Conservation (phyloP, 1,284 basidiomycete species). For the Gomphus sp. region DNA sequence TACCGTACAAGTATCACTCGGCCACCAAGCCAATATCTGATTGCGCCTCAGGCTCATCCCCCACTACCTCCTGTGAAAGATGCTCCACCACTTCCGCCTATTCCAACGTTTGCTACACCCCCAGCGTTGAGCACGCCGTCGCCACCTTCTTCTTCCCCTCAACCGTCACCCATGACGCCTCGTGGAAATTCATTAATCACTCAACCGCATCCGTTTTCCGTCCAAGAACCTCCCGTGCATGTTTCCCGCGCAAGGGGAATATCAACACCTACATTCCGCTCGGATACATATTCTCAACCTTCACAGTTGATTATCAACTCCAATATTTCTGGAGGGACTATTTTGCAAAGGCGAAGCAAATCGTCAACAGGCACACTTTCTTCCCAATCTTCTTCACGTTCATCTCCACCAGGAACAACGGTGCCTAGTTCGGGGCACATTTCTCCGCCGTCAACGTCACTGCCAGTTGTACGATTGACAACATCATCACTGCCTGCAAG, state of each 20-base stretch:
- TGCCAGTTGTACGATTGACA: constrained; percentile 27
- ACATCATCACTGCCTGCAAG: constrained; percentile 34
- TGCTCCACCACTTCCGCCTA: constrained; percentile 58
- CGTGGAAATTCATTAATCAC: background rate
- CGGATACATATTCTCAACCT: constrained; percentile 26
- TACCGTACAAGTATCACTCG: background rate
- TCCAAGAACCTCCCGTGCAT: constrained; percentile 10
- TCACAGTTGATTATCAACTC: constrained; percentile 42
- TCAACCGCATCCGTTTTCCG: constrained; percentile 2
- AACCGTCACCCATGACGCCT: constrained; percentile 29
- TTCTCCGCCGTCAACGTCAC: constrained; percentile 31
- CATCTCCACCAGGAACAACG: constrained; percentile 38
- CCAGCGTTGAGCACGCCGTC: constrained; percentile 17
- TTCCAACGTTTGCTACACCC: constrained; percentile 26
- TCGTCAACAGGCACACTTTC: constrained; percentile 29
- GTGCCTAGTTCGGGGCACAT: background rate
- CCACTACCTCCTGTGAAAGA: constrained; percentile 20
- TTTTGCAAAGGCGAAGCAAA: constrained; percentile 59
- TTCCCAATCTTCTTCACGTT: constrained; percentile 40
- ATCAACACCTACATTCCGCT: constrained; percentile 37
- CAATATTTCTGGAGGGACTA: constrained; percentile 53
- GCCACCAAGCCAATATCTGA: constrained; percentile 2
- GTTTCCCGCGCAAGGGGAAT: constrained; percentile 42
- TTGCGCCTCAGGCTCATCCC: background rate
- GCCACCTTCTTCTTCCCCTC: constrained; percentile 21